phyloP scores from a whole-genome alignment of 2,329 filamentous ascomycete species.

The Beauveria sp. region DNA sequence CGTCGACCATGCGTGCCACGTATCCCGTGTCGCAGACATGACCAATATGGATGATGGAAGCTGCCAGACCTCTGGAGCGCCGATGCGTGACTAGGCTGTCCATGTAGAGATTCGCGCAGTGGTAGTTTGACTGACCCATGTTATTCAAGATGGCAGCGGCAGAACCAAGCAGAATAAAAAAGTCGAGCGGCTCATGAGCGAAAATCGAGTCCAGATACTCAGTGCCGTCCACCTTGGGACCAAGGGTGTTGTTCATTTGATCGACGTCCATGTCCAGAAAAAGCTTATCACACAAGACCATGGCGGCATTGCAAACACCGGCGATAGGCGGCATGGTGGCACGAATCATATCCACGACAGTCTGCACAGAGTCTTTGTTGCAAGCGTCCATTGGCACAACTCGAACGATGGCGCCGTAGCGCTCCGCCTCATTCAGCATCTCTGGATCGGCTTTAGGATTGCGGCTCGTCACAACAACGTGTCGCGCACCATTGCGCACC shows the following conservation, averaged over 20 bases:
- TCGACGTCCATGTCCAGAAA: conserved; percentile 17
- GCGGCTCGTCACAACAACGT: conserved; percentile 30
- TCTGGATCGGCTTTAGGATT: conserved; percentile 17
- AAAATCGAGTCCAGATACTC: conserved; percentile 25
- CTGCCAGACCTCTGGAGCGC: conserved; percentile 28
- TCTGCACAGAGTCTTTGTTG: neutral
- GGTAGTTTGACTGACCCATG: conserved; percentile 35
- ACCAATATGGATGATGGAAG: conserved; percentile 30
- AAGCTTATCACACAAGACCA: conserved; percentile 25
- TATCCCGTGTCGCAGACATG: conserved; percentile 33
- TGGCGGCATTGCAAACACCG: conserved; percentile 30
- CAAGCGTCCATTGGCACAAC: neutral
- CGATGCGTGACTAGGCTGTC: conserved; percentile 27
- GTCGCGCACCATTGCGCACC: conserved; percentile 25
- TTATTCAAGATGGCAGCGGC: conserved; percentile 21
- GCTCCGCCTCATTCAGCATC: neutral
- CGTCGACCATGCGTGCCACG: conserved; percentile 17
- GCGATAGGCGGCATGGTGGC: conserved; percentile 24
- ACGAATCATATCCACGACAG: neutral
- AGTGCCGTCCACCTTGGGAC: conserved; percentile 28
- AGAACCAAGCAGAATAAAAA: conserved; percentile 29
- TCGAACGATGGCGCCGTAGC: neutral
- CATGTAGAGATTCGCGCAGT: conserved; percentile 36
- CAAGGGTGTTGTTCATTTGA: conserved; percentile 17
- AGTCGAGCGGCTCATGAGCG: conserved; percentile 22